phyloP scores from a whole-genome alignment of 805 yeast genomes.

The Wickerhamomyces alni region DNA sequence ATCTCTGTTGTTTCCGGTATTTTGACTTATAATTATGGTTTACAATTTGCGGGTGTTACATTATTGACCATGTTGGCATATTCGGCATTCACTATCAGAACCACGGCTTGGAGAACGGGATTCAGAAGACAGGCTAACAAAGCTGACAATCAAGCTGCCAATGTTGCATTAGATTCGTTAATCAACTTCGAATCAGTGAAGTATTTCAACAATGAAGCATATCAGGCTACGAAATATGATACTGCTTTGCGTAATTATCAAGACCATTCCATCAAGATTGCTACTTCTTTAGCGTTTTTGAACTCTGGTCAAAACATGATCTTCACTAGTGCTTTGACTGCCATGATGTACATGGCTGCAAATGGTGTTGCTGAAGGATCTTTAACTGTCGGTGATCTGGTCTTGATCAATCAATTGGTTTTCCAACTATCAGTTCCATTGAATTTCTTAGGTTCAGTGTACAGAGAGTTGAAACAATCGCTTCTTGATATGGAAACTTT shows the following conservation, averaged over 20 bases:
- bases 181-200: constrained; percentile 93
- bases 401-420: constrained; percentile 89
- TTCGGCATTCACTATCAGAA: constrained; percentile 77
- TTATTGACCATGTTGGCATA: constrained; percentile 84
- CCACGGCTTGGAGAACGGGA: constrained; percentile 94
- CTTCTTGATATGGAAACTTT: constrained; percentile 93
- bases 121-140: constrained; percentile 85
- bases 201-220: constrained; percentile 85
- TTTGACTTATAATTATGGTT: constrained; percentile 87
- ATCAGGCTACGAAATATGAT: constrained; percentile 77
- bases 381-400: constrained; percentile 90
- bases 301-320: constrained; percentile 78
- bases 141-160: constrained; percentile 95
- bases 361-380: constrained; percentile 81
- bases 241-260: constrained; percentile 68
- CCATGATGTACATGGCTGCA: constrained; percentile 98
- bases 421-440: constrained; percentile 94
- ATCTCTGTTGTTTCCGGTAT: constrained; percentile 91
- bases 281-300: constrained; percentile 73
- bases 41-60: constrained; percentile 84
- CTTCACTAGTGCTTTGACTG: constrained; percentile 84
- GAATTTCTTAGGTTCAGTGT: constrained; percentile 91
- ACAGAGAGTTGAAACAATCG: constrained; percentile 90
- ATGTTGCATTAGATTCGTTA: constrained; percentile 88
- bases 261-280: constrained; percentile 63